Evolutionary conservation across 228 moss, liverwort and hornwort genomes (phyloP), one percentile per base, ranked within the genome.

Genomic region (Sphagnum magellanicum): DNA sequence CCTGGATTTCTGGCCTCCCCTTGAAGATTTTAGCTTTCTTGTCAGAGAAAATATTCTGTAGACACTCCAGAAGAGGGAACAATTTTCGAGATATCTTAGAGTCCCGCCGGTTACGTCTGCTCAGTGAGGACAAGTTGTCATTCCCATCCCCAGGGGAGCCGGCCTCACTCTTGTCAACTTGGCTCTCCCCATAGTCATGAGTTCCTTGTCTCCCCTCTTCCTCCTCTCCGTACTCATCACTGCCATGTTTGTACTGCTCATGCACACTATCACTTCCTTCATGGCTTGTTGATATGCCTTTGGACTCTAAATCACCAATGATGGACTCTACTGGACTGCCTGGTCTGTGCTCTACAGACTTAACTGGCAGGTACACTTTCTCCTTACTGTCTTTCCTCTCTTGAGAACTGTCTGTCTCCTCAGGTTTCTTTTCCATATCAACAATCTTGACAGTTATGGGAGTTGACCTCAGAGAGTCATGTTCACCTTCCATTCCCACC

Each of bases 21-120:
- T 76, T 89, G 68, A 94, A 94, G 14, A 80, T 77, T 49, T 79
- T 63, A 10, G 93, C 91, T 69, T 83, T 83, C 73, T 94, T 91
- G 74, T 94, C 89, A 47, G 79, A 80, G 70, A 75, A 89, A 10
- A 94, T 77, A 16, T 77, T 81, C 52, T 89, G 81, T 11, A 94
- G 85, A 71, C 91, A 89, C 68, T 91, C 93, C 57, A 91, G 80
- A 59, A 91, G 81, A 4, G 91, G 87, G 32, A 91, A 72, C 62
- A 86, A 72, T 79, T 91, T 94, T 13, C 91, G 89, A 49, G 81
- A 70, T 46, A 90, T 81, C 50, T 82, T 87, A 52, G 91, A 79
- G 73, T 91, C 93, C 60, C 81, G 77, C 49, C 81, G 78, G 59
- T 82, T 87, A 59, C 83, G 83, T 73, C 82, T 85, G 68, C 83